Base-by-base conservation (phyloP, 495 filamentous ascomycete species). In the Cudoniella acicularis region DNA sequence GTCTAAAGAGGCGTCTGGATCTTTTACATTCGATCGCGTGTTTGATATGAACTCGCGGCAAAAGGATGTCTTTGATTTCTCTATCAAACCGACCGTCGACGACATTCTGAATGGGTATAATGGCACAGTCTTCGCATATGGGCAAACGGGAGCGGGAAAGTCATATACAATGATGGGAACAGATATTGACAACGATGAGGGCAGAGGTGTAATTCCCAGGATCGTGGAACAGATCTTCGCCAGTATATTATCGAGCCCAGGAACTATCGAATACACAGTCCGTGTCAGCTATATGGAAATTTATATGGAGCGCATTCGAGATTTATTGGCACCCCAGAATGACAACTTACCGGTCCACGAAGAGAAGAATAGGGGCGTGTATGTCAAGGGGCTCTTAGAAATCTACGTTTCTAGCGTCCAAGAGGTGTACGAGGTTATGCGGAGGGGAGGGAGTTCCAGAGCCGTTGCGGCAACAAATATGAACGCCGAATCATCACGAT, bases 271-370 rank as follows among this genome's bases (percentile, higher is more conserved):
- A 72, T 98, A 97, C 72, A 98, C 91, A 18, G 94, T 98, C 36
- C 83, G 90, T 50, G 94, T 98, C 58, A 96, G 92, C 69, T 98
- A 98, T 73, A 98, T 98, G 94, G 94, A 98, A 73, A 98, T 98
- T 59, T 98, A 98, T 76, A 98, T 98, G 94, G 94, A 98, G 75
- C 85, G 87, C 53, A 97, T 98, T 74, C 85, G 93, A 66, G 94
- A 98, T 85, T 77, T 98, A 22, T 70, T 98, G 59, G 85, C 85
- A 10, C 94, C 94, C 9, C 86, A 89, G 27, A 96, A 98, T 71
- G 95, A 98, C 75, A 98, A 98, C 67, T 75, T 98, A 41, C 93
- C 94, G 1, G 85, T 98, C 1, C 94, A 98, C 74, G 94, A 98
- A 67, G 94, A 98, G 73, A 96, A 96, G 83, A 91, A 87, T 66